Conservation (phyloP, 2,329 filamentous ascomycete species). For the Diaporthe ilicicola region DNA sequence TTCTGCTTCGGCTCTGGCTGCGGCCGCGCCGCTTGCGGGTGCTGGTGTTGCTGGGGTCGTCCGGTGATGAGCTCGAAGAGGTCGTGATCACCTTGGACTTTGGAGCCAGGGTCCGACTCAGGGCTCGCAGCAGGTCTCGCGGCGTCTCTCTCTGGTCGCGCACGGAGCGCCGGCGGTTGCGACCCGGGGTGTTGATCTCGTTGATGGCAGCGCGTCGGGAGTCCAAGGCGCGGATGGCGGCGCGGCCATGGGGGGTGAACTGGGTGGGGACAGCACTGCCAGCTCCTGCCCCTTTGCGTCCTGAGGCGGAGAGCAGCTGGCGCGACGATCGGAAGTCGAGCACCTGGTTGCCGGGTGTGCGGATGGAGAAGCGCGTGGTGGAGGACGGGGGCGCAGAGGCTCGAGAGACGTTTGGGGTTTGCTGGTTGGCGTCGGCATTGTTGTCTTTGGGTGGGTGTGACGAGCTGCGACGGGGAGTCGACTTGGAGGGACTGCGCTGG, state of each 20-base stretch:
- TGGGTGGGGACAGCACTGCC: constrained; percentile 30
- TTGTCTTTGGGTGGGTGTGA: constrained; percentile 25
- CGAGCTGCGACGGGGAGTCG: constrained; percentile 31
- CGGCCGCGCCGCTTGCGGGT: constrained; percentile 38
- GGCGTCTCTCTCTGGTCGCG: constrained; percentile 65
- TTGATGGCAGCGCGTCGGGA: constrained; percentile 66
- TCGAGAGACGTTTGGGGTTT: constrained; percentile 14
- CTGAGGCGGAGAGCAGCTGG: constrained; percentile 55
- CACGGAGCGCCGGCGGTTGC: constrained; percentile 64
- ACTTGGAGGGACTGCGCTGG: constrained; percentile 17
- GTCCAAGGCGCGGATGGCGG: constrained; percentile 66
- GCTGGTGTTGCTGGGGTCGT: constrained; percentile 30
- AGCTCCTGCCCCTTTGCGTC: constrained; percentile 51
- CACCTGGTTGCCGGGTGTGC: constrained; percentile 51
- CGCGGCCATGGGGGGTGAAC: constrained; percentile 67
- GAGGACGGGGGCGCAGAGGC: constrained; percentile 48
- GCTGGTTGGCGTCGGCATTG: not conserved
- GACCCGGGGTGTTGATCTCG: constrained; percentile 68
- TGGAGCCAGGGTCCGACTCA: constrained; percentile 64
- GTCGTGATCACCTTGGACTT: constrained; percentile 53
- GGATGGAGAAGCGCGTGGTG: constrained; percentile 47
- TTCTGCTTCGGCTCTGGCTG: constrained; percentile 35
- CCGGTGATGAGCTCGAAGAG: constrained; percentile 53
- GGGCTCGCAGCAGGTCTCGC: constrained; percentile 59
- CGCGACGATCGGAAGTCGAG: constrained; percentile 44